Evolutionary conservation across 768 basidiomycete species (phyloP), one percentile per base, ranked within the genome.

Genomic region (Megacollybia marginata): DNA sequence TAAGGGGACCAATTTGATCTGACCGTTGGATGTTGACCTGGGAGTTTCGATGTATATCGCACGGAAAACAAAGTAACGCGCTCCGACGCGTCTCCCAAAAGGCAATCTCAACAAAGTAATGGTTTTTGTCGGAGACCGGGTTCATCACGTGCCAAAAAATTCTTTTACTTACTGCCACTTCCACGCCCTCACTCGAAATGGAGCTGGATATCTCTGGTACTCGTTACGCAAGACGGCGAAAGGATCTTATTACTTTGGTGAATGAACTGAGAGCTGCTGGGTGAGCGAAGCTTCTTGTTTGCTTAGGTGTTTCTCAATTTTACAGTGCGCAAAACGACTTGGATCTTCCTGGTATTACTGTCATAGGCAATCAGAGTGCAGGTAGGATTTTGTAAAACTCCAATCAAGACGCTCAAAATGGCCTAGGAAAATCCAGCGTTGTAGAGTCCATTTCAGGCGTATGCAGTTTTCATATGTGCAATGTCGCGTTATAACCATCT

Each of bases 291-390:
- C 18, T 40, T 18, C 18, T 18, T 40, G 8, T 40, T 18, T 16
- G 10, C 10, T 36, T 10, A 10, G 10, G 10, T 16, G 35, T 40
- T 18, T 15, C 18, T 40, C 15, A 40, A 13, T 3, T 4, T 40
- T 40, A 3, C 38, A 73, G 74, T 1, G 67, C 69, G 2, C 71
- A 76, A 58, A 64, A 63, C 4, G 70, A 75, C 19, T 57, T 78
- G 10, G 75, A 79, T 49, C 59, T 79, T 5, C 75, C 78, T 8
- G 62, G 74, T 8, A 72, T 79, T 42, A 71, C 70, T 16, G 73
- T 77, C 38, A 75, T 77, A 35, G 77, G 77, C 12, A 76, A 75
- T 42, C 79, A 79, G 57, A 72, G 69, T 44, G 74, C 75, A 7
- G 79, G 74, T 65, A 12, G 23, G 50, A 52, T 18, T 7, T 0